Evolutionary conservation across 2,329 filamentous ascomycete species (phyloP).

Genomic region (Fusarium transvaalense): DNA sequence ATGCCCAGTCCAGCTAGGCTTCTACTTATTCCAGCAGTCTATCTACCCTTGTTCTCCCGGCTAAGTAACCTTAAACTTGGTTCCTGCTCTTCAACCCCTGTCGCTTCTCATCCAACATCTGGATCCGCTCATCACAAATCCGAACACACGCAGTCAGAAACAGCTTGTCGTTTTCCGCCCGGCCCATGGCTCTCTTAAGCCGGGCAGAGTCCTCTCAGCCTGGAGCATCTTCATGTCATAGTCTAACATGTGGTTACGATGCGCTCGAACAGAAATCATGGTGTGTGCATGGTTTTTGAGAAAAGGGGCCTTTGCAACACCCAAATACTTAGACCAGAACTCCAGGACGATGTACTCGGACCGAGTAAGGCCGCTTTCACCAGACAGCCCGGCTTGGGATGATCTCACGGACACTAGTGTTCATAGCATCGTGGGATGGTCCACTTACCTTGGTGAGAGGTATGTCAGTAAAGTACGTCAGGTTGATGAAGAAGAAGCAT

Average conservation of each 20-base stretch:
- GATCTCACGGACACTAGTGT: not conserved
- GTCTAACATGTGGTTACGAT: fast-evolving
- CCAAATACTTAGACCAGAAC: not conserved
- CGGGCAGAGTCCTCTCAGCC: not conserved
- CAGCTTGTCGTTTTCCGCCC: not conserved
- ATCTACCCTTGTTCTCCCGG: too few species aligned
- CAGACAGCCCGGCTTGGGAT: not conserved
- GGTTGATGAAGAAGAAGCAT: not conserved
- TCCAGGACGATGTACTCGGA: not conserved
- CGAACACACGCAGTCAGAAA: not conserved
- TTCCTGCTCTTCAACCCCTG: not conserved
- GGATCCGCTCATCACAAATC: not conserved
- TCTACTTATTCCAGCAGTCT: not conserved
- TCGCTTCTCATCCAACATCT: not conserved
- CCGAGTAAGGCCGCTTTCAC: not conserved
- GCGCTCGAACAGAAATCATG: not conserved
- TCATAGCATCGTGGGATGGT: not conserved
- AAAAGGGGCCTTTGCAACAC: not conserved
- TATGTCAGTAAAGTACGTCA: not conserved
- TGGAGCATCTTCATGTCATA: not conserved
- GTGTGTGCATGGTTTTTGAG: not conserved
- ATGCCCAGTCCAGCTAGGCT: not conserved
- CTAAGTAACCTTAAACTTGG: not conserved
- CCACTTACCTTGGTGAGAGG: not conserved
- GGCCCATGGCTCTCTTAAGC: not conserved